Percentiles rank a stretch among this genome's conserved stretches.
Evolutionary conservation across 73 alveolate species (phyloP).

Genomic region (Breviolum minutum): DNA sequence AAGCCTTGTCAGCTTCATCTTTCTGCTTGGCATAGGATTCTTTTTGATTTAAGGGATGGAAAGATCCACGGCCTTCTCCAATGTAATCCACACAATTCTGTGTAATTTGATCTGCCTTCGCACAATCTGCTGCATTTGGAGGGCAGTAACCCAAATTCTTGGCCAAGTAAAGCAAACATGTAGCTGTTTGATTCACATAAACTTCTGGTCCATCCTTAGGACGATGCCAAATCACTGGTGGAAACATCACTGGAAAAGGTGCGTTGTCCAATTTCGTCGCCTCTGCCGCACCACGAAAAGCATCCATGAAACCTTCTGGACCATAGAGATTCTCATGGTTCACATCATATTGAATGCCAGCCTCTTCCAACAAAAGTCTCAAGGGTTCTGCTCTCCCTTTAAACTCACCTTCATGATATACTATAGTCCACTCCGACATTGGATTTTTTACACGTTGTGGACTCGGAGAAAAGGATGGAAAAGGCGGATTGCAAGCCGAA

Average conservation of each 20-base stretch:
- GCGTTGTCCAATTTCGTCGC: neutral
- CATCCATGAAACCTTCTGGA: slow-evolving; percentile 7
- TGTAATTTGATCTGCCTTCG: too few relatives aligned
- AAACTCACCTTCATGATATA: slow-evolving; percentile 12
- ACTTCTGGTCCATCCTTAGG: neutral
- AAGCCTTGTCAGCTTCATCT: too few relatives aligned
- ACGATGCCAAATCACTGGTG: slow-evolving; percentile 53
- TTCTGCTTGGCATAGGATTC: too few relatives aligned
- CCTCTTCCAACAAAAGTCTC: slow-evolving; percentile 4
- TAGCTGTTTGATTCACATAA: neutral
- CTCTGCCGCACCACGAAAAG: neutral
- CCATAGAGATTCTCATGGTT: neutral
- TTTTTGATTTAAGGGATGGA: too few relatives aligned
- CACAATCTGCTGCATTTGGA: too few relatives aligned
- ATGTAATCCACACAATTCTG: too few relatives aligned
- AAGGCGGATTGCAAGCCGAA: too few relatives aligned
- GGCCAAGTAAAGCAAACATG: neutral
- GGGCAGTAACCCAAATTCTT: too few relatives aligned
- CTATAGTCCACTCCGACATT: neutral
- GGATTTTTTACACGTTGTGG: neutral
- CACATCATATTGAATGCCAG: neutral
- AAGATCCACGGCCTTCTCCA: too few relatives aligned
- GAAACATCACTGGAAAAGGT: slow-evolving; percentile 23
- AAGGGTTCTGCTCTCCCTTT: slow-evolving; percentile 4
- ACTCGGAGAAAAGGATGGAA: too few relatives aligned